Percentiles rank a stretch among this genome's conserved stretches.
phyloP scores from a whole-genome alignment of 73 alveolate species.

The Uronychia setigera region DNA sequence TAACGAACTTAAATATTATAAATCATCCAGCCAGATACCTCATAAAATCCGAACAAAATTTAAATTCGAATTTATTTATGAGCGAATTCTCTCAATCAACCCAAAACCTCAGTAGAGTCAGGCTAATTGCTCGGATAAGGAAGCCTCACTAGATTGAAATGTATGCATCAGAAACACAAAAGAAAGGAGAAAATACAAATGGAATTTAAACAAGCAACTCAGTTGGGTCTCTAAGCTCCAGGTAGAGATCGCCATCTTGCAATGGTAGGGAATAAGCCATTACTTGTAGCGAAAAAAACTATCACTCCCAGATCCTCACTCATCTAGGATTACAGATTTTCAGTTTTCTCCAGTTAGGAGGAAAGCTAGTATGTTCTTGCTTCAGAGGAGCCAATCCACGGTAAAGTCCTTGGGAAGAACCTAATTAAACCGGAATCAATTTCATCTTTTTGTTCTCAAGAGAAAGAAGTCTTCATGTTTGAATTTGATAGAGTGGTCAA shows the following conservation, averaged over 20 bases:
- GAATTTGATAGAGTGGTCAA: neutral
- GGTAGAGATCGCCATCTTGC: neutral
- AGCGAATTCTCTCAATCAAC: no score
- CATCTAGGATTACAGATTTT: neutral
- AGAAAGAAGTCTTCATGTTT: neutral
- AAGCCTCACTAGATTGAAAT: no score
- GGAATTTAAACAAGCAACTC: no score
- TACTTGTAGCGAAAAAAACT: neutral
- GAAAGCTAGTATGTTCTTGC: neutral
- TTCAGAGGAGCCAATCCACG: neutral
- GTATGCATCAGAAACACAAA: no score
- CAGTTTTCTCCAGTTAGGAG: neutral
- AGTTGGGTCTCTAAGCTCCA: no score
- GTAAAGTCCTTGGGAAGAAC: neutral
- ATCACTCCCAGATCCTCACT: conserved; percentile 1
- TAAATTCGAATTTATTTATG: no score
- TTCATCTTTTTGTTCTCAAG: neutral
- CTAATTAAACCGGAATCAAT: neutral
- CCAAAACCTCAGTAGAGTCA: no score
- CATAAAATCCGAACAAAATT: no score
- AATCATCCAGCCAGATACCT: no score
- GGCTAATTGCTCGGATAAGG: no score
- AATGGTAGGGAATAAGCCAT: neutral
- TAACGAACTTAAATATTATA: no score
- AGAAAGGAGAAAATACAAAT: no score